These are phyloP conservation scores for Olyra latifolia DNA, from an alignment of 176 grass and related monocot genomes.

Conservation along the genomic window DNA sequence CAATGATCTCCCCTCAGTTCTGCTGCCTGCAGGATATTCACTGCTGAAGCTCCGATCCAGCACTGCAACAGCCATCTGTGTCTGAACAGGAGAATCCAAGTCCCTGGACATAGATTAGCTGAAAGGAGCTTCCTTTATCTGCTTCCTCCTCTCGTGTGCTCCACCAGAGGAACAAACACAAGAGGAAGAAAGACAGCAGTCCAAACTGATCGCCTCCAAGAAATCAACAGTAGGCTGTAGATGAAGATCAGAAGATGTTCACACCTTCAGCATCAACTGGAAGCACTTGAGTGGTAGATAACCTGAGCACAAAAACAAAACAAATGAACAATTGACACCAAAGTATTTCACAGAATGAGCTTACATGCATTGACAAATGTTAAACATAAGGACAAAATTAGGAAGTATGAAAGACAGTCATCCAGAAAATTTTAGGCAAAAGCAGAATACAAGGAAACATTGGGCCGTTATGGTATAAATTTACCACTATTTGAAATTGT, in stretches of 20 bases:
- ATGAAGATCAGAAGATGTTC: constrained; percentile 1
- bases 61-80: constrained; percentile 88
- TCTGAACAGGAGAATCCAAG: constrained; percentile 88
- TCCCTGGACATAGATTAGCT: constrained; percentile 67
- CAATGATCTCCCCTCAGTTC: constrained; percentile 54
- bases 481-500: not conserved
- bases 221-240: constrained; percentile 23
- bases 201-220: constrained; percentile 3
- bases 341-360: constrained; percentile 4
- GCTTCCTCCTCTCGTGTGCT: constrained; percentile 40
- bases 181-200: constrained; percentile 26
- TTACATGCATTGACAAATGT: not conserved
- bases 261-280: constrained; percentile 27
- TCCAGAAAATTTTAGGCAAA: not conserved
- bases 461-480: not conserved
- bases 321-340: constrained; percentile 13
- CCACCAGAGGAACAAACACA: constrained; percentile 29
- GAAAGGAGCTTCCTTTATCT: constrained; percentile 34
- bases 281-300: constrained; percentile 10
- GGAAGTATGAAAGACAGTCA: not conserved
- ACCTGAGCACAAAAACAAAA: not conserved
- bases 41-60: constrained; percentile 58
- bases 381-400: not conserved
- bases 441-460: constrained; percentile 4
- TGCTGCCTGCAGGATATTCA: constrained; percentile 61